phyloP scores from a whole-genome alignment of 140 eudicot genomes.

The Senecio squalidus region DNA sequence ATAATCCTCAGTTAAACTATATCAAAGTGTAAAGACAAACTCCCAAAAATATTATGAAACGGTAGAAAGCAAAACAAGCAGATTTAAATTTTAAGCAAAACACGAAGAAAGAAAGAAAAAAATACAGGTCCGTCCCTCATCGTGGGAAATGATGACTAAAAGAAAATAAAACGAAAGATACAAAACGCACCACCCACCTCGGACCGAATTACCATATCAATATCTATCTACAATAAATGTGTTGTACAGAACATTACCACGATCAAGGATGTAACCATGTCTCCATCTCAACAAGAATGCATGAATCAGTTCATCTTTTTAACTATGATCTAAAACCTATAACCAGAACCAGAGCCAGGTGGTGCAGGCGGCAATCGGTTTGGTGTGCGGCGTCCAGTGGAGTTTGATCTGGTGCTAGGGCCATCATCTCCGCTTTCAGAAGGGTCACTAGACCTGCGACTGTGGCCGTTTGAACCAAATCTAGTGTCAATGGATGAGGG shows the following conservation, averaged over 20 bases:
- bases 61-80: constrained; percentile 4
- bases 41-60: neutral
- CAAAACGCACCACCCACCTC: constrained; percentile 8
- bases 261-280: constrained; percentile 9
- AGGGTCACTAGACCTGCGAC: constrained; percentile 66
- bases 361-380: constrained; percentile 97
- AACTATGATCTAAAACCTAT: constrained; percentile 55
- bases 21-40: too few relatives aligned
- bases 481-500: constrained; percentile 40
- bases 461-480: constrained; percentile 62
- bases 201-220: constrained; percentile 14
- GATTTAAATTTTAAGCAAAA: constrained; percentile 11
- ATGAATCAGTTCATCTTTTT: constrained; percentile 19
- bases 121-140: constrained; percentile 16
- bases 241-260: constrained; percentile 18
- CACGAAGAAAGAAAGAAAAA: neutral
- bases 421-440: constrained; percentile 52
- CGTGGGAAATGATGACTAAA: constrained; percentile 4
- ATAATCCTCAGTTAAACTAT: too few relatives aligned
- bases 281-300: constrained; percentile 40
- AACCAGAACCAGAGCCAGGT: constrained; percentile 62
- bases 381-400: constrained; percentile 84
- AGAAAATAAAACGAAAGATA: constrained; percentile 10
- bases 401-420: constrained; percentile 43
- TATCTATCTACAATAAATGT: constrained; percentile 36